Evolutionary conservation across 345 rosid species (phyloP).

Genomic region (Hypericum perforatum): DNA sequence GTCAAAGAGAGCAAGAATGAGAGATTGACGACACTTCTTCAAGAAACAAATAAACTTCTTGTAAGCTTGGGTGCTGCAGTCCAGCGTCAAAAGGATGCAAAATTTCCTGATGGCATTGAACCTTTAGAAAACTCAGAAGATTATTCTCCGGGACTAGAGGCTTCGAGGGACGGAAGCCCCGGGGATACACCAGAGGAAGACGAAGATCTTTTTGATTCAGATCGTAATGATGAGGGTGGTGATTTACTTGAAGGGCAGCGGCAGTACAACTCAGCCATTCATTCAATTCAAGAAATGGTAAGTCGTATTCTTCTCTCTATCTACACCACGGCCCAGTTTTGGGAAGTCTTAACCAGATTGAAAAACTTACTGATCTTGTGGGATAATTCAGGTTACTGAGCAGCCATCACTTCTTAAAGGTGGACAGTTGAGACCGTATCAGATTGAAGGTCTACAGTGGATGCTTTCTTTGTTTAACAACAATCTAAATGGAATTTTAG

Average conservation of each 20-base stretch:
- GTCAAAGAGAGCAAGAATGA: slow-evolving; percentile 99
- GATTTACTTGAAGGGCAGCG: slow-evolving; percentile 97
- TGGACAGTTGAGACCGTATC: slow-evolving; percentile 88
- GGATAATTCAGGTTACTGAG: slow-evolving; percentile 66
- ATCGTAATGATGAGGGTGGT: slow-evolving; percentile 62
- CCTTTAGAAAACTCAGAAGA: slow-evolving; percentile 52
- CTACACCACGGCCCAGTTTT: not conserved
- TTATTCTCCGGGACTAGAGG: slow-evolving; percentile 61
- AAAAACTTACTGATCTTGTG: slow-evolving; percentile 14
- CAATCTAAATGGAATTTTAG: slow-evolving; percentile 95
- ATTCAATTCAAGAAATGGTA: slow-evolving; percentile 92
- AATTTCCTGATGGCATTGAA: slow-evolving; percentile 60
- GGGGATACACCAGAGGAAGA: slow-evolving; percentile 65
- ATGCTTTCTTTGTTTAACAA: slow-evolving; percentile 96
- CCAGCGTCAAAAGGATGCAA: slow-evolving; percentile 90
- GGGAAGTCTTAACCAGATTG: not conserved
- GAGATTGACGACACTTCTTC: slow-evolving; percentile 78
- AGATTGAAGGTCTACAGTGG: slow-evolving; percentile 98
- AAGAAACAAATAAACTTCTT: slow-evolving; percentile 94
- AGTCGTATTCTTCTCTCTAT: not conserved
- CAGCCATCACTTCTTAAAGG: slow-evolving; percentile 89
- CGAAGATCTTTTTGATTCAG: slow-evolving; percentile 52
- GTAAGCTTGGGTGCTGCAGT: slow-evolving; percentile 96
- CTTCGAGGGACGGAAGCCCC: slow-evolving; percentile 57
- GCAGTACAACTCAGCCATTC: slow-evolving; percentile 93